These are phyloP conservation scores for Cyclanthera cordifolia DNA, from an alignment of 306 rosid species.

Conservation along the genomic window DNA sequence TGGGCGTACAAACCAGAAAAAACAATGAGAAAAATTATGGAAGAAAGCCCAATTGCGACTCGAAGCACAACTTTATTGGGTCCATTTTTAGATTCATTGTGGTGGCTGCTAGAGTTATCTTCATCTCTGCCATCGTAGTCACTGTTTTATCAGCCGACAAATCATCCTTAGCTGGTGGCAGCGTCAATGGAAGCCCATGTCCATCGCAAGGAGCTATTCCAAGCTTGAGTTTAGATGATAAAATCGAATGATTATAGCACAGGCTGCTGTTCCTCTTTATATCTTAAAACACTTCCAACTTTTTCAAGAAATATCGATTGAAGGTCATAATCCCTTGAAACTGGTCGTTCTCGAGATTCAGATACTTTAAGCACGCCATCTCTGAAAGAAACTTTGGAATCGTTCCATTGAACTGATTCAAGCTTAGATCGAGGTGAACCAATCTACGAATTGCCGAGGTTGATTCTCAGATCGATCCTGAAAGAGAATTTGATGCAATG, in stretches of 20 bases:
- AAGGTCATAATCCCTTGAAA: slow-evolving; percentile 72
- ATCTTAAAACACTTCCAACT: slow-evolving; percentile 43
- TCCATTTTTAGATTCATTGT: slow-evolving; percentile 42
- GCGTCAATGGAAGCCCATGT: slow-evolving; percentile 68
- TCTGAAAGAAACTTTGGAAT: slow-evolving; percentile 65
- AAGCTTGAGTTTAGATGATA: slow-evolving; percentile 75
- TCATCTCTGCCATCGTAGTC: slow-evolving; percentile 42
- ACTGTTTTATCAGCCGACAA: slow-evolving; percentile 45
- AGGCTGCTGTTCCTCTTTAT: slow-evolving; percentile 52
- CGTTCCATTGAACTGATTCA: slow-evolving; percentile 73
- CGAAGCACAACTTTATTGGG: slow-evolving; percentile 78
- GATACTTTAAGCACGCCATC: slow-evolving; percentile 51
- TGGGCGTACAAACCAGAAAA: slow-evolving; percentile 53
- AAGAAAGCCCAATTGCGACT: slow-evolving; percentile 73
- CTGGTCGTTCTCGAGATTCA: slow-evolving; percentile 71
- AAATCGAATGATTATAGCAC: slow-evolving; percentile 60
- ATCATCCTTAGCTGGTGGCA: slow-evolving; percentile 52
- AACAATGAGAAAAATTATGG: slow-evolving; percentile 57
- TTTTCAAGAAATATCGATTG: slow-evolving; percentile 41
- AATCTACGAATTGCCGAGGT: slow-evolving; percentile 52
- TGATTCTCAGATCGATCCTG: slow-evolving; percentile 68
- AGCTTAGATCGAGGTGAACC: slow-evolving; percentile 79
- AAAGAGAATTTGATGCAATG: slow-evolving; percentile 64
- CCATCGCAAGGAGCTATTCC: slow-evolving; percentile 79
- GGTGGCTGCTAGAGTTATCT: slow-evolving; percentile 16